phyloP scores from a whole-genome alignment of 768 basidiomycete genomes.

The Hericium coralloides region DNA sequence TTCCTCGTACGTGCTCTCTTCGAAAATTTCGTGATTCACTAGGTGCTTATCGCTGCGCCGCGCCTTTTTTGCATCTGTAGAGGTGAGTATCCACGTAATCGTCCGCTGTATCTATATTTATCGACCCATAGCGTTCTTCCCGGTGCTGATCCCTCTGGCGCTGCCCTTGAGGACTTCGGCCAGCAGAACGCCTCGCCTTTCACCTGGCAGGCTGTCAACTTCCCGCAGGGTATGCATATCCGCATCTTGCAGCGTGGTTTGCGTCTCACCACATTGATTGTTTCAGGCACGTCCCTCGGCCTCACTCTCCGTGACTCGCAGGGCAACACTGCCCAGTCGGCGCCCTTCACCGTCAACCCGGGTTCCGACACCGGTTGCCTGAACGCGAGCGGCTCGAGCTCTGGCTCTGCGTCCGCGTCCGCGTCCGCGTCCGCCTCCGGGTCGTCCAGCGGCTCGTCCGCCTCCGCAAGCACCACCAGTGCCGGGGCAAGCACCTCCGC shows the following conservation, averaged over 20 bases:
- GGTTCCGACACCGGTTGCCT: conserved; percentile 17
- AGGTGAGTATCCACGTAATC: conserved; percentile 21
- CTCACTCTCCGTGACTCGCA: conserved; percentile 52
- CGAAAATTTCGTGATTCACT: not conserved
- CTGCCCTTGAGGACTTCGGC: conserved; percentile 39
- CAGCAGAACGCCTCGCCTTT: conserved; percentile 28
- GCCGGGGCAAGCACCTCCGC: conserved; percentile 12
- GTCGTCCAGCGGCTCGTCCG: conserved; percentile 3
- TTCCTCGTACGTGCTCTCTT: conserved; percentile 41
- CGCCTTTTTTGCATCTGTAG: conserved; percentile 20
- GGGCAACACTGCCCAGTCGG: conserved; percentile 42
- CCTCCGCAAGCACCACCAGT: not conserved
- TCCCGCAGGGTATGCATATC: conserved; percentile 31
- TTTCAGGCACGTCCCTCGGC: conserved; percentile 45
- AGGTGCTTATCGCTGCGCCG: not conserved
- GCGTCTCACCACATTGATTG: conserved; percentile 54
- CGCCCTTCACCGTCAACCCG: conserved; percentile 37
- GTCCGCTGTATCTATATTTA: not conserved
- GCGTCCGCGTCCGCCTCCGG: conserved; percentile 6
- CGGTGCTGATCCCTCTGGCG: conserved; percentile 35
- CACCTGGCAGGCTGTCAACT: conserved; percentile 46
- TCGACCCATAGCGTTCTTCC: conserved; percentile 38
- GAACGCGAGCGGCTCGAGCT: not conserved
- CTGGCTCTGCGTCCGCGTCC: not conserved
- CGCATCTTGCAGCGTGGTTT: conserved; percentile 30